phyloP scores from a whole-genome alignment of 352 stramenopile genomes.

The Pythium guiyangense region DNA sequence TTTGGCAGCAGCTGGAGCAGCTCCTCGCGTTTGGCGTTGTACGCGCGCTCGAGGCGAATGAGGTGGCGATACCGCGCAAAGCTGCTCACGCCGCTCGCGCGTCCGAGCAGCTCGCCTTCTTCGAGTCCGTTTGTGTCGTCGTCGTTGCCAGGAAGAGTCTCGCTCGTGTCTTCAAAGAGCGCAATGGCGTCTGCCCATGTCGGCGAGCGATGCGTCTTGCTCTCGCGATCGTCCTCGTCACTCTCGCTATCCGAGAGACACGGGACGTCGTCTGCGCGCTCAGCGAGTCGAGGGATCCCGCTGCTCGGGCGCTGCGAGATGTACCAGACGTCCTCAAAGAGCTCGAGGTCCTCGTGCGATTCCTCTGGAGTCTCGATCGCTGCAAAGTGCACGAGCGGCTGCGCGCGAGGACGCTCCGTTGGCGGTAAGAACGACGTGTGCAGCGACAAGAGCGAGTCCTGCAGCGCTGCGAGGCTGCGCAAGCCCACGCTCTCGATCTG shows the following conservation, averaged over 20 bases:
- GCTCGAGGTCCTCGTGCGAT: not conserved
- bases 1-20: slow-evolving; percentile 44
- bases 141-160: not conserved
- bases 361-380: no score
- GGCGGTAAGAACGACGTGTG: slow-evolving; percentile 17
- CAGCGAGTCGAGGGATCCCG: slow-evolving; percentile 29
- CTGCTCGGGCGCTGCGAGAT: slow-evolving; percentile 15
- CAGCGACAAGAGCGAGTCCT: slow-evolving; percentile 13
- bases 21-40: slow-evolving; percentile 48
- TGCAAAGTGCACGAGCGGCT: slow-evolving; percentile 17
- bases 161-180: slow-evolving; percentile 19
- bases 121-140: slow-evolving; percentile 21
- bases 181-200: slow-evolving; percentile 28
- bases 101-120: slow-evolving; percentile 31
- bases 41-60: slow-evolving; percentile 52
- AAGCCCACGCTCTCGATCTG: slow-evolving; percentile 37
- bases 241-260: slow-evolving; percentile 76
- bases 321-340: slow-evolving; percentile 47
- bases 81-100: slow-evolving; percentile 20
- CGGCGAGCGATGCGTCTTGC: not conserved
- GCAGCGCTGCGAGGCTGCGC: slow-evolving; percentile 25
- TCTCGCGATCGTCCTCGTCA: slow-evolving; percentile 36
- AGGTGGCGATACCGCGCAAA: slow-evolving; percentile 60
- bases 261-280: slow-evolving; percentile 34
- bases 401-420: slow-evolving; percentile 19